Percentiles rank a stretch among this genome's conserved stretches.
Evolutionary conservation across 1,139 yeast genomes (phyloP).

Genomic region (Geotrichum candidum): DNA sequence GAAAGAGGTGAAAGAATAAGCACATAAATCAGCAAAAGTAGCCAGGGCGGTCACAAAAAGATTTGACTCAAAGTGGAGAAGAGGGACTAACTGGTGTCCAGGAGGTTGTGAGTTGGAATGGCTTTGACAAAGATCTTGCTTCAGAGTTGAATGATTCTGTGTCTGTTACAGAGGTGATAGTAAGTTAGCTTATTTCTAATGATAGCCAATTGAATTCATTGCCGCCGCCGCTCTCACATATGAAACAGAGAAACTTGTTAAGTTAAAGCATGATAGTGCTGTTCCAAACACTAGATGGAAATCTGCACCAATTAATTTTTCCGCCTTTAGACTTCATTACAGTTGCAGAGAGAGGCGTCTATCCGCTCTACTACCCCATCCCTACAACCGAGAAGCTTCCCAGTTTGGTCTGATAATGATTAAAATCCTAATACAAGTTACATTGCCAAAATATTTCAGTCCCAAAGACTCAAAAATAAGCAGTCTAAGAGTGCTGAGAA

Average conservation of each 20-base stretch:
- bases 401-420: too few species aligned
- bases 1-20: not conserved
- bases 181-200: not conserved
- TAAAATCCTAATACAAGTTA: too few species aligned
- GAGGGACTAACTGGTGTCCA: not conserved
- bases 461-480: too few species aligned
- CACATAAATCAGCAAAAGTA: not conserved
- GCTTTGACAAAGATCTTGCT: not conserved
- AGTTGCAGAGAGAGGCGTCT: too few species aligned
- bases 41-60: not conserved
- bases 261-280: not conserved
- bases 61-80: not conserved
- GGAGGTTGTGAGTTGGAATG: not conserved
- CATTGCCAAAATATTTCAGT: too few species aligned
- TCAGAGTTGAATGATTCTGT: not conserved
- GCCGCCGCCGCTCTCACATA: not conserved
- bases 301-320: too few species aligned
- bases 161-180: not conserved
- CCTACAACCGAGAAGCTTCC: too few species aligned
- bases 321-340: too few species aligned
- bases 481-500: not conserved
- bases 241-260: not conserved
- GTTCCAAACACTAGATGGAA: not conserved
- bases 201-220: not conserved
- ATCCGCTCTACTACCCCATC: too few species aligned